Evolutionary conservation across 768 basidiomycete genomes (phyloP).

Genomic region (Tylopilus rubrobrunneus): DNA sequence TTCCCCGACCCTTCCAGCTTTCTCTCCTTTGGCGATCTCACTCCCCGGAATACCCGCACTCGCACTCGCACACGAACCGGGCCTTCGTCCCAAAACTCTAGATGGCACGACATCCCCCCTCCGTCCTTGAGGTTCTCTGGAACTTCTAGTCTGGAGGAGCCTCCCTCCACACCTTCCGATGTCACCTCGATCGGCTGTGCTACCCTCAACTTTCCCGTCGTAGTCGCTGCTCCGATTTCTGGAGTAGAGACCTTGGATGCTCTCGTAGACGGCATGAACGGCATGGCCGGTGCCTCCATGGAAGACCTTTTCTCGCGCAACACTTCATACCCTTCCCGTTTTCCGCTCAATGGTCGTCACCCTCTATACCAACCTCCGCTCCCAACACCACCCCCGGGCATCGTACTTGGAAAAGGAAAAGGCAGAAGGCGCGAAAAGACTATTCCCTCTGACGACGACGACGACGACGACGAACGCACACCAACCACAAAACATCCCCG

Average conservation of each 20-base stretch:
- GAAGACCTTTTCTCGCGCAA: constrained; percentile 50
- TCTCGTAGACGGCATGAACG: constrained; percentile 87
- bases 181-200: constrained; percentile 21
- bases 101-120: constrained; percentile 43
- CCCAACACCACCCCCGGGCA: constrained; percentile 77
- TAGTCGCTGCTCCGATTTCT: constrained; percentile 72
- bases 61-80: constrained; percentile 58
- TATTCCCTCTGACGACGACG: constrained; percentile 52
- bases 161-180: constrained; percentile 68
- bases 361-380: constrained; percentile 81
- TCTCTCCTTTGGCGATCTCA: constrained; percentile 25
- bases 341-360: constrained; percentile 59
- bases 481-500: constrained; percentile 16
- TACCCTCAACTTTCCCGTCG: constrained; percentile 52
- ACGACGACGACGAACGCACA: constrained; percentile 31
- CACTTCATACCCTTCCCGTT: constrained; percentile 47
- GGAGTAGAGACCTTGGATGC: constrained; percentile 89
- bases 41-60: constrained; percentile 41
- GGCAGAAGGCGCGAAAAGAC: constrained; percentile 22
- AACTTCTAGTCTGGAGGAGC: constrained; percentile 70
- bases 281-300: constrained; percentile 66
- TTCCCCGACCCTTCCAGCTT: constrained; percentile 25
- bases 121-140: constrained; percentile 61
- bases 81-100: constrained; percentile 42
- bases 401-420: constrained; percentile 57